These are phyloP conservation scores for Euryodendron excelsum DNA, from an alignment of 148 eudicot genomes.

Conservation along the genomic window DNA sequence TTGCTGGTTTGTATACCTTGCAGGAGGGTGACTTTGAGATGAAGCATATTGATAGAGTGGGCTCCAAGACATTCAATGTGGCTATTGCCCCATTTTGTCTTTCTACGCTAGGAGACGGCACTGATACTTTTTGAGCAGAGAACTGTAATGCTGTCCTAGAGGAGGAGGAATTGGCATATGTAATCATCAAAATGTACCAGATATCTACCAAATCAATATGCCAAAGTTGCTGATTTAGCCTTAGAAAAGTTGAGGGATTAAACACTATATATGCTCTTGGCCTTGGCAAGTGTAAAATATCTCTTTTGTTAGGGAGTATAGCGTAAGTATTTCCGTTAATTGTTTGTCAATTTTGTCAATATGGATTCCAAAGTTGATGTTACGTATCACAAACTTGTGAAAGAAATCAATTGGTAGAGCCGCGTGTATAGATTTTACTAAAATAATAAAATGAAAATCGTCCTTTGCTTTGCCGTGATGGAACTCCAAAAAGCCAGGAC, in stretches of 20 bases:
- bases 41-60: constrained; percentile 85
- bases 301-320: background rate
- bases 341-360: background rate
- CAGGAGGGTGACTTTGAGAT: constrained; percentile 98
- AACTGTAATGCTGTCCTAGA: background rate
- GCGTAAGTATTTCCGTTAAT: background rate
- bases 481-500: background rate
- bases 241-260: background rate
- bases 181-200: background rate
- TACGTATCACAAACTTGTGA: background rate
- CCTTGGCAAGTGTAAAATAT: background rate
- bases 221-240: constrained; percentile 11
- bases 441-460: background rate
- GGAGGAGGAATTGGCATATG: background rate
- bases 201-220: background rate
- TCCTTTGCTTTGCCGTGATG: background rate
- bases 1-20: constrained; percentile 8
- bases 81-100: constrained; percentile 90
- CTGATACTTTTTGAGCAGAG: constrained; percentile 45
- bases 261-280: background rate
- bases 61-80: constrained; percentile 72
- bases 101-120: constrained; percentile 68
- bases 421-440: constrained; percentile 1
- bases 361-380: background rate
- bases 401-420: background rate